phyloP scores from a whole-genome alignment of 2,329 filamentous ascomycete genomes.

The Zelopaecilomyces penicillatus region DNA sequence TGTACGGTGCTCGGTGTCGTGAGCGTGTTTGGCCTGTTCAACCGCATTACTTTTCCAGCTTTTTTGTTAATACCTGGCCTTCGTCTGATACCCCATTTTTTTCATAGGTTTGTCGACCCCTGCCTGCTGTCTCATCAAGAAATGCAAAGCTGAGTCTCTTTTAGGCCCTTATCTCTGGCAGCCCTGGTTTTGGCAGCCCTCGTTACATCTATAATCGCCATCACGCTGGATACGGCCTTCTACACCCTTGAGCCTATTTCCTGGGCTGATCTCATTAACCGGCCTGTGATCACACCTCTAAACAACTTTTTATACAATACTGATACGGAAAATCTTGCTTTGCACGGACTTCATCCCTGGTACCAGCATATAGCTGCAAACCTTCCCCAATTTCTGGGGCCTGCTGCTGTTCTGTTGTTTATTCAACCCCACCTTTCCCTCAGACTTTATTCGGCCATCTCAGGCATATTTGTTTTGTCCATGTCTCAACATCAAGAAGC shows the following conservation, averaged over 20 bases:
- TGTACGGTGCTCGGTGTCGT: constrained; percentile 74
- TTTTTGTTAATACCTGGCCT: constrained; percentile 80
- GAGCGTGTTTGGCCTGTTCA: constrained; percentile 81
- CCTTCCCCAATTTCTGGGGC: constrained; percentile 61
- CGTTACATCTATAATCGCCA: constrained; percentile 61
- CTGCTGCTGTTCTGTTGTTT: constrained; percentile 55
- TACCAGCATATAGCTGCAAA: constrained; percentile 70
- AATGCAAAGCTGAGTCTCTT: constrained; percentile 12
- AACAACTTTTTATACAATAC: constrained; percentile 75
- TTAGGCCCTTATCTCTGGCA: constrained; percentile 51
- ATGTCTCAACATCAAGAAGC: constrained; percentile 74
- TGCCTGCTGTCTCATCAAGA: neutral
- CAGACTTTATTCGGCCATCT: constrained; percentile 64
- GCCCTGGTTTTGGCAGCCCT: constrained; percentile 57
- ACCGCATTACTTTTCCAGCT: constrained; percentile 93
- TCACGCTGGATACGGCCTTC: constrained; percentile 78
- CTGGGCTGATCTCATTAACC: constrained; percentile 53
- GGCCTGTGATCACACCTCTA: constrained; percentile 65
- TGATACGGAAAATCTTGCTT: constrained; percentile 58
- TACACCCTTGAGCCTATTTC: constrained; percentile 58
- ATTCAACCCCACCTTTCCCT: constrained; percentile 48
- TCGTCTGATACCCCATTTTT: constrained; percentile 76
- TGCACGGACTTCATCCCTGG: constrained; percentile 69
- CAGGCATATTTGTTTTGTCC: constrained; percentile 62
- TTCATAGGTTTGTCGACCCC: constrained; percentile 55